These are phyloP conservation scores for Lithohypha guttulata DNA, from an alignment of 2,329 filamentous ascomycete species.

Conservation along the genomic window DNA sequence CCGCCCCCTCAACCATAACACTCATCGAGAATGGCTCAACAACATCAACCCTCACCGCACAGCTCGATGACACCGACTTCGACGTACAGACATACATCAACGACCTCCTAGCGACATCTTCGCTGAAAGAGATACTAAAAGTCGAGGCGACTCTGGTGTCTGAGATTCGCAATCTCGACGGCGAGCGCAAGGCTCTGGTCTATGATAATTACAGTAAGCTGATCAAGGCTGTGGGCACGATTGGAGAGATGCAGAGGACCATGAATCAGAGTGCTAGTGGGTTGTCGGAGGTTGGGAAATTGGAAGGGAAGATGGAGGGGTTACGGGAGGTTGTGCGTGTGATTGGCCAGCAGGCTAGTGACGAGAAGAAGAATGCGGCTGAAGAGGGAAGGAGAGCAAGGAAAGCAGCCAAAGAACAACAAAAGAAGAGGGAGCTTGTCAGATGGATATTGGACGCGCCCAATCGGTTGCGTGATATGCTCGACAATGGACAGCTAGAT, in stretches of 20 bases:
- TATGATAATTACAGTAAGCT: slow-evolving; percentile 98
- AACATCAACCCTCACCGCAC: slow-evolving; percentile 34
- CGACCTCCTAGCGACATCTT: slow-evolving; percentile 32
- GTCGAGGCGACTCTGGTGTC: slow-evolving; percentile 37
- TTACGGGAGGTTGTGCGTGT: slow-evolving; percentile 38
- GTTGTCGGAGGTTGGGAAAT: slow-evolving; percentile 16
- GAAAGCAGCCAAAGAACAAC: slow-evolving; percentile 15
- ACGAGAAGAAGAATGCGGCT: slow-evolving; percentile 23
- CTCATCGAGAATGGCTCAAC: slow-evolving; percentile 30
- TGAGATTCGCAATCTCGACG: slow-evolving; percentile 82
- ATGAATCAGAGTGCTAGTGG: slow-evolving; percentile 31
- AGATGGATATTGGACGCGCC: slow-evolving; percentile 35
- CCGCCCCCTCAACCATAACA: slow-evolving; percentile 29
- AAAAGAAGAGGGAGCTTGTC: slow-evolving; percentile 32
- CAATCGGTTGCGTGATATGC: slow-evolving; percentile 27
- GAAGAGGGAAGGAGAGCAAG: slow-evolving; percentile 15
- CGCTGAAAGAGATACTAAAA: slow-evolving; percentile 33
- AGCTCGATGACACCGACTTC: slow-evolving; percentile 66
- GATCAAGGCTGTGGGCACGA: slow-evolving; percentile 93
- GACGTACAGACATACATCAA: slow-evolving; percentile 50
- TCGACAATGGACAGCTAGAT: slow-evolving; percentile 30
- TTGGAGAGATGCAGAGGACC: slow-evolving; percentile 53
- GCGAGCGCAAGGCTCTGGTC: slow-evolving; percentile 91
- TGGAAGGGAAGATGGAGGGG: slow-evolving; percentile 23
- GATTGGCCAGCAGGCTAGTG: slow-evolving; percentile 26